Evolutionary conservation across 2,329 filamentous ascomycete genomes (phyloP).

Genomic region (Sporothrix phasma): DNA sequence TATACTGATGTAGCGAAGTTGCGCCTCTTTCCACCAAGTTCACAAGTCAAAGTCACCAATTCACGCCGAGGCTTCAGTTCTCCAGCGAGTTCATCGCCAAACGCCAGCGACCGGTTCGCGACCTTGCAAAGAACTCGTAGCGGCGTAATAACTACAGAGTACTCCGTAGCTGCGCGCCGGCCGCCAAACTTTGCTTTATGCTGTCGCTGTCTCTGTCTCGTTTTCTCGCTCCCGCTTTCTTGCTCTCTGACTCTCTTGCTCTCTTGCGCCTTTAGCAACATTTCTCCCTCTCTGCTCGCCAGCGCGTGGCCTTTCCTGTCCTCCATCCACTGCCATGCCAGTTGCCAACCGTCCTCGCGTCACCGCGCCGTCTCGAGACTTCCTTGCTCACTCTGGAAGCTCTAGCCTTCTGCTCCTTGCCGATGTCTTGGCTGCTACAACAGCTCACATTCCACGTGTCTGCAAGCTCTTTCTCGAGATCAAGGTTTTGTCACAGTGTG

Average conservation of each 20-base stretch:
- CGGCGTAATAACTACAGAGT: too few relatives aligned
- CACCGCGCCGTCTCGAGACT: background rate
- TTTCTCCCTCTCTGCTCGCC: background rate
- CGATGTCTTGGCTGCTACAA: background rate
- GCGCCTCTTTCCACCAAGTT: too few relatives aligned
- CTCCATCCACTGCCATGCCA: background rate
- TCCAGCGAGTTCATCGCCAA: background rate
- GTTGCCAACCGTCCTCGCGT: background rate
- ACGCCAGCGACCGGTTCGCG: background rate
- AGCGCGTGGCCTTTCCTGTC: too few relatives aligned
- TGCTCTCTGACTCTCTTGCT: background rate
- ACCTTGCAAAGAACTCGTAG: background rate
- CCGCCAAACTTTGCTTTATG: too few relatives aligned
- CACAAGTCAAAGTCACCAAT: background rate
- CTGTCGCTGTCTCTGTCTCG: too few relatives aligned
- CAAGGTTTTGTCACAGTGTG: background rate
- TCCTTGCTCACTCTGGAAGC: background rate
- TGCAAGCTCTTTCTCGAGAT: background rate
- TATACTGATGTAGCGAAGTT: too few relatives aligned
- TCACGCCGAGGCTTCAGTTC: background rate
- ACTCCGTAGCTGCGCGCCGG: too few relatives aligned
- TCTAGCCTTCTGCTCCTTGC: background rate
- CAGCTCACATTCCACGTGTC: background rate
- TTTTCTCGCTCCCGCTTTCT: too few relatives aligned
- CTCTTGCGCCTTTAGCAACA: background rate